Percentiles rank a stretch among this genome's conserved stretches.
phyloP scores from a whole-genome alignment of 2,329 filamentous ascomycete species.

The Aplosporella prunicola region DNA sequence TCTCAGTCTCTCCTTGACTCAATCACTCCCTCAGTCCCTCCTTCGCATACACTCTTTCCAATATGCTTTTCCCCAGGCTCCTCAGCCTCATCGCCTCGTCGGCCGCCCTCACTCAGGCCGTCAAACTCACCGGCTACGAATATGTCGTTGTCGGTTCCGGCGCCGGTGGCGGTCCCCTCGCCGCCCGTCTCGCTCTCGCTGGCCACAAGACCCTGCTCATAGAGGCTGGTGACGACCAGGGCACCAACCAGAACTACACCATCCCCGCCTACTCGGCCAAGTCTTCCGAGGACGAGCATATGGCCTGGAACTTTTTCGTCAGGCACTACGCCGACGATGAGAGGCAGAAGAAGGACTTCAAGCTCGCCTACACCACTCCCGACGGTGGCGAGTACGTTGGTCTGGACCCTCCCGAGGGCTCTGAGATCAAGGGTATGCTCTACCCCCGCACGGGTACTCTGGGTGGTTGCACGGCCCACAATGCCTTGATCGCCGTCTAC shows the following conservation, averaged over 20 bases:
- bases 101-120: neutral
- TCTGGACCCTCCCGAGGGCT: conserved; percentile 42
- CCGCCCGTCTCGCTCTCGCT: conserved; percentile 48
- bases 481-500: conserved; percentile 51
- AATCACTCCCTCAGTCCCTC: no score
- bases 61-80: conserved; percentile 1
- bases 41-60: conserved; percentile 8
- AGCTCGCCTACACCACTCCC: conserved; percentile 48
- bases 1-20: no score
- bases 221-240: conserved; percentile 52
- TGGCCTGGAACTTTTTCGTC: conserved; percentile 55
- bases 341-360: conserved; percentile 48
- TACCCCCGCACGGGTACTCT: conserved; percentile 50
- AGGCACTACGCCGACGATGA: conserved; percentile 48
- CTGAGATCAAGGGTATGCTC: conserved; percentile 43
- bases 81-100: conserved; percentile 3
- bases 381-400: conserved; percentile 46
- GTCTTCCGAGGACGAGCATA: conserved; percentile 47
- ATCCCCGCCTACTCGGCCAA: conserved; percentile 46
- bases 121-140: conserved; percentile 37
- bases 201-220: conserved; percentile 51
- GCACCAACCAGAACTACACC: conserved; percentile 38
- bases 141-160: conserved; percentile 55
- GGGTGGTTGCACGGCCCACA: conserved; percentile 53
- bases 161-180: conserved; percentile 49